Base-by-base conservation (phyloP, 306 rosid species). In the Lathyrus tuberosus region DNA sequence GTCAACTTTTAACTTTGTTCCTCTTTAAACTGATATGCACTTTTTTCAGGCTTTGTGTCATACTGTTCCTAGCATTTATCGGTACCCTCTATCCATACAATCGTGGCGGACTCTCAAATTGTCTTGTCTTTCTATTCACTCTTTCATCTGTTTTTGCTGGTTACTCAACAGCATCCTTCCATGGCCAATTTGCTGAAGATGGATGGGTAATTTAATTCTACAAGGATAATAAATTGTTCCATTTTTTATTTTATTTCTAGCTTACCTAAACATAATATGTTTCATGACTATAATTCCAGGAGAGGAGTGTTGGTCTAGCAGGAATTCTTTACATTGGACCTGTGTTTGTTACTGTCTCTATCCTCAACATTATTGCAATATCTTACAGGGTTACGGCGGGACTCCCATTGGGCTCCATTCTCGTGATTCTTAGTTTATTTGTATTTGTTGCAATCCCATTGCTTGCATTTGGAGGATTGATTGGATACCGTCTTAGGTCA, bases 391-490 rank as follows among this genome's bases (percentile, higher is more conserved):
- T 88, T 49, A 90, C 93, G 13, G 68, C 82, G 59, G 91, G 86
- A 69, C 73, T 90, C 62, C 98, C 98, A 54, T 71, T 93, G 52
- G 91, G 97, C 51, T 73, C 96, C 79, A 86, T 90, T 65, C 9
- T 84, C 17, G 85, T 82, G 61, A 81, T 93, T 80, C 72, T 88
- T 76, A 69, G 76, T 62, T 57, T 88, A 71, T 79, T 80, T 40
- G n/a, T 59, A 57, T 85, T 88, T 44, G 78, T 88, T 22, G 78
- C 79, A 56, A 63, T 88, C 53, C 98, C 97, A 7, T 82, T 90
- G 83, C 97, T 93, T 72, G 88, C 79, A 47, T 85, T 93, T 7
- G 98, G 98, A n/a, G 98, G 96, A 78, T 47, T 90, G 64, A 61
- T 85, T 61, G 96, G 96, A 66, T 76, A 81, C 43, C 79, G 80